Conservation (phyloP, 768 basidiomycete genomes). For the Trametes villosa region DNA sequence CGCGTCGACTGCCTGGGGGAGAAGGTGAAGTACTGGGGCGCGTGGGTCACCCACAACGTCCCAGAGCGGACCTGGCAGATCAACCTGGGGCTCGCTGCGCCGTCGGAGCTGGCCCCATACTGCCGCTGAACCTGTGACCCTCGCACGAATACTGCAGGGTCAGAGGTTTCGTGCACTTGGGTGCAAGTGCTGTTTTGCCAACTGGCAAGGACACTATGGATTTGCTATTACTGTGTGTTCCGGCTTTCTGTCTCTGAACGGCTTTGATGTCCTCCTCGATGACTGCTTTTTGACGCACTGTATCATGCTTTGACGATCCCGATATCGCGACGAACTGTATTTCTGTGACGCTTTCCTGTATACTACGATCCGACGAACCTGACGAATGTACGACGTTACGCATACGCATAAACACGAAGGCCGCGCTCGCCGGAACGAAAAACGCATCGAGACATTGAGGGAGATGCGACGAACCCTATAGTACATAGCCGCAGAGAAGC, state of each 20-base stretch:
- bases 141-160: not conserved
- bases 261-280: no score
- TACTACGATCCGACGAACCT: no score
- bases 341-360: no score
- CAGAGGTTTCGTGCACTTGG: not conserved
- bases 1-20: slow-evolving; percentile 57
- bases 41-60: slow-evolving; percentile 33
- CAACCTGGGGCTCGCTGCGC: slow-evolving; percentile 44
- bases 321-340: no score
- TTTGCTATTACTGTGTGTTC: no score
- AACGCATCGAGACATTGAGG: not conserved
- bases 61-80: slow-evolving; percentile 48
- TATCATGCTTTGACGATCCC: no score
- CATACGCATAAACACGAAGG: not conserved
- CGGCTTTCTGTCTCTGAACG: no score
- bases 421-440: not conserved
- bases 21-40: slow-evolving; percentile 50
- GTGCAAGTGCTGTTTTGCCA: not conserved
- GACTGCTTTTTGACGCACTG: no score
- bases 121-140: not conserved
- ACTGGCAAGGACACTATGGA: no score
- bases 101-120: not conserved
- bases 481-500: no score
- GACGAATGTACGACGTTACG: not conserved
- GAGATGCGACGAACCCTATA: no score